phyloP scores from a whole-genome alignment of 768 basidiomycete genomes.

The Melanogaster broomeanus region DNA sequence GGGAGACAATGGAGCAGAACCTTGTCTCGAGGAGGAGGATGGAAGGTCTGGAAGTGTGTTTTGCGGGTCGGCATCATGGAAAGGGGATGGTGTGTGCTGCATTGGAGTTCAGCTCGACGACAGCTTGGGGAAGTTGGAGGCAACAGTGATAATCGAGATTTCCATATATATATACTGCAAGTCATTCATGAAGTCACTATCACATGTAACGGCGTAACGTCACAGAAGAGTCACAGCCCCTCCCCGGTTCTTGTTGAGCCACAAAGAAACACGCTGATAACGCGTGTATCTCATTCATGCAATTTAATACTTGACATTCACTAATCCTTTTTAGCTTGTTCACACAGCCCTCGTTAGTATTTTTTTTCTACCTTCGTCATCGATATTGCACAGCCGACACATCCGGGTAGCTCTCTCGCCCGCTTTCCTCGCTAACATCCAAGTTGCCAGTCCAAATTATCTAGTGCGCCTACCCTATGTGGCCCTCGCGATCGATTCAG shows the following conservation, averaged over 20 bases:
- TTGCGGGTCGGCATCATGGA: constrained; percentile 14
- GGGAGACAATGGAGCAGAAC: neutral
- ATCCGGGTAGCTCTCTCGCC: no score
- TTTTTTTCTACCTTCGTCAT: neutral
- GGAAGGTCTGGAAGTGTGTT: neutral
- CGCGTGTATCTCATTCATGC: constrained; percentile 1
- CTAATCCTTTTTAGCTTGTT: neutral
- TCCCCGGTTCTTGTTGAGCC: no score
- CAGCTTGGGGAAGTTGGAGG: constrained; percentile 17
- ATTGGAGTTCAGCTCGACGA: constrained; percentile 10
- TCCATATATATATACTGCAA: constrained; percentile 28
- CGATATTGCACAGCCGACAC: neutral
- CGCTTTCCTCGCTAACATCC: neutral
- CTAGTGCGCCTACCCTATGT: no score
- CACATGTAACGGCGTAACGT: constrained; percentile 1
- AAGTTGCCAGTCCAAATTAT: no score
- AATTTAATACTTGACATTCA: neutral
- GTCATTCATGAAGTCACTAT: constrained; percentile 26
- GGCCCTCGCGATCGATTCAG: no score
- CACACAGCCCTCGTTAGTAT: neutral
- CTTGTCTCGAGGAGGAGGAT: neutral
- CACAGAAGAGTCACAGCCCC: neutral
- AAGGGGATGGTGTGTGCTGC: constrained; percentile 17
- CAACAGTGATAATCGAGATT: constrained; percentile 34
- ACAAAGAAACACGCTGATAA: neutral